Evolutionary conservation across 345 rosid genomes (phyloP).

Genomic region (Heritiera littoralis): DNA sequence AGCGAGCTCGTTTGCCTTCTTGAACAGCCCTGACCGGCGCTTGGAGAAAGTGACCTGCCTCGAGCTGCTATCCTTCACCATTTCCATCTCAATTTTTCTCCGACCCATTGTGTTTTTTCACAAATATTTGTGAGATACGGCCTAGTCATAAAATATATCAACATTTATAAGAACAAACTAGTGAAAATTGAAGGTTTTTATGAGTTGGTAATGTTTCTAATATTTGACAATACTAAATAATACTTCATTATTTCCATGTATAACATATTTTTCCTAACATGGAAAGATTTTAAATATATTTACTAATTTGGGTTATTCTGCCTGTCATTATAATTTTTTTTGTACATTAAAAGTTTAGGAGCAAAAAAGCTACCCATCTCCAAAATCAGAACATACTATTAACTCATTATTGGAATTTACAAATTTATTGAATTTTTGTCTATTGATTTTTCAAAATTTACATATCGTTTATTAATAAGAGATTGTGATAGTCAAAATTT

Average conservation of each 20-base stretch:
- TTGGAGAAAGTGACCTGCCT: constrained; percentile 74
- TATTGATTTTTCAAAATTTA: too few species aligned
- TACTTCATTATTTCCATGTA: constrained; percentile 14
- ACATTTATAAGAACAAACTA: background rate
- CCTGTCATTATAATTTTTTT: too few species aligned
- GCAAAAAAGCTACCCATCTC: too few species aligned
- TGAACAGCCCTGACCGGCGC: constrained; percentile 63
- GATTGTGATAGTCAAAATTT: too few species aligned
- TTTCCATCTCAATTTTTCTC: constrained; percentile 62
- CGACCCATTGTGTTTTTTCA: constrained; percentile 45
- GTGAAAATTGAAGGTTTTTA: background rate
- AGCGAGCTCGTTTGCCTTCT: constrained; percentile 63
- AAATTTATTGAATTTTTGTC: too few species aligned
- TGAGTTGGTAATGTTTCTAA: constrained; percentile 9
- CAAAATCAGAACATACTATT: too few species aligned
- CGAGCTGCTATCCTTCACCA: constrained; percentile 55
- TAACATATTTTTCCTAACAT: background rate
- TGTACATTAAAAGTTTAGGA: too few species aligned
- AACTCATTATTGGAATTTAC: too few species aligned
- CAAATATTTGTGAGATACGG: background rate
- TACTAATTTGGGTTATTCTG: background rate
- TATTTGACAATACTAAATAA: constrained; percentile 3
- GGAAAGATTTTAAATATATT: background rate
- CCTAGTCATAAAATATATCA: background rate
- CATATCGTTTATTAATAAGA: too few species aligned